These are phyloP conservation scores for Sporothrix brunneoviolacea DNA, from an alignment of 2,329 filamentous ascomycete species.

Conservation along the genomic window DNA sequence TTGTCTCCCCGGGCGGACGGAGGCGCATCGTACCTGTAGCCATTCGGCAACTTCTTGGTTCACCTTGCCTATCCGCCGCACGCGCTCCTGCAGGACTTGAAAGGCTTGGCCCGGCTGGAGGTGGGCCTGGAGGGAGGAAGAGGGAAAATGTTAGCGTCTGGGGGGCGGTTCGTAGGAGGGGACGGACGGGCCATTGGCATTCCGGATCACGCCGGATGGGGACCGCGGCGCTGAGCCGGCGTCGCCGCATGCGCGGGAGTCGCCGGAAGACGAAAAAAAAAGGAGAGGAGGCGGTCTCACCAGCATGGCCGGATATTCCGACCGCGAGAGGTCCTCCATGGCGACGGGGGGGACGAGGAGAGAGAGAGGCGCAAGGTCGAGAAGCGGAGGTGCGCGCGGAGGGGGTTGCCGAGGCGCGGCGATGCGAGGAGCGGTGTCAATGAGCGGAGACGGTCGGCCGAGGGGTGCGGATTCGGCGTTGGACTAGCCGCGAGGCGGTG, in stretches of 20 bases:
- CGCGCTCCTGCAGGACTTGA: slow-evolving; percentile 73
- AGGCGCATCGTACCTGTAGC: slow-evolving; percentile 66
- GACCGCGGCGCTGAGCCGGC: no score
- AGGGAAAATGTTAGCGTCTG: slow-evolving; percentile 8
- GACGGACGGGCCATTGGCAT: no score
- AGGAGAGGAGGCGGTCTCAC: slow-evolving; percentile 44
- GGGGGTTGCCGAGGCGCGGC: background rate
- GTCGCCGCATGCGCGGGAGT: no score
- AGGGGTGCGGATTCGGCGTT: no score
- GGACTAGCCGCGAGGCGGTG: no score
- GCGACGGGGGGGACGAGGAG: background rate
- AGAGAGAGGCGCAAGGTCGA: background rate
- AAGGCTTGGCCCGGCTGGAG: slow-evolving; percentile 79
- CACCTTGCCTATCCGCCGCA: slow-evolving; percentile 77
- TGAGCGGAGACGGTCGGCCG: no score
- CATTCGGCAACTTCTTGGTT: slow-evolving; percentile 93
- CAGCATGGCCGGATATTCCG: slow-evolving; percentile 92
- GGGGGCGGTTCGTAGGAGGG: background rate
- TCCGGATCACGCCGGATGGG: no score
- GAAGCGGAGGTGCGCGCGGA: background rate
- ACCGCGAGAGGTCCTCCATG: slow-evolving; percentile 73
- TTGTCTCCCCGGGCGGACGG: no score
- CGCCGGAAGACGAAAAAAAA: background rate
- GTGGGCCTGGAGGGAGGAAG: slow-evolving; percentile 52
- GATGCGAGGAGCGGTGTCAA: background rate